Percentiles rank a stretch among this genome's conserved stretches.
These are phyloP conservation scores for Bauhinia variegata DNA, from an alignment of 306 rosid species.

Conservation along the genomic window DNA sequence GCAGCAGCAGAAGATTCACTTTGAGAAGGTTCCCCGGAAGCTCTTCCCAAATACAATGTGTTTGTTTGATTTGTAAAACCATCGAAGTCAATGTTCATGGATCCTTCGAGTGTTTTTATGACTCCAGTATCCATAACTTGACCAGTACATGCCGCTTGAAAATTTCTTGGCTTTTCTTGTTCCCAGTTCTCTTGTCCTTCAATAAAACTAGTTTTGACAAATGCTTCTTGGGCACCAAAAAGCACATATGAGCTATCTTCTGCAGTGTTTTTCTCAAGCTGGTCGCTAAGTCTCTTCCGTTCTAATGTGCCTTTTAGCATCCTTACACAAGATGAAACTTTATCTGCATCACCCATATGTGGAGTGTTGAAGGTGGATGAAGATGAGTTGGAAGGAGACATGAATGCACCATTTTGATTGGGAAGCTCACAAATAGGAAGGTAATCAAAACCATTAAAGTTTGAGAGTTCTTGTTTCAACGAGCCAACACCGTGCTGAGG, in stretches of 20 bases:
- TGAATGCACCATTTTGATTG: conserved; percentile 64
- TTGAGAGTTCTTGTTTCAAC: conserved; percentile 52
- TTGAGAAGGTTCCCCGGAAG: conserved; percentile 83
- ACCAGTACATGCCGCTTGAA: conserved; percentile 52
- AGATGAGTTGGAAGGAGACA: conserved; percentile 78
- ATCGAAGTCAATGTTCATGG: conserved; percentile 58
- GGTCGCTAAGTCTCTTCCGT: conserved; percentile 64
- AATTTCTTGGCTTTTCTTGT: conserved; percentile 46
- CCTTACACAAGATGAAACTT: conserved; percentile 83
- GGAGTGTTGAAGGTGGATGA: conserved; percentile 68
- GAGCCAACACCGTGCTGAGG: conserved; percentile 49
- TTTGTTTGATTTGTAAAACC: conserved; percentile 64
- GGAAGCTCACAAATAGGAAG: conserved; percentile 55
- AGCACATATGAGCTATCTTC: conserved; percentile 51
- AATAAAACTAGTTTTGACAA: conserved; percentile 46
- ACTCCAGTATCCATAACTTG: conserved; percentile 51
- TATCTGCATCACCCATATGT: conserved; percentile 67
- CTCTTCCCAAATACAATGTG: conserved; percentile 53
- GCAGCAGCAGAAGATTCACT: conserved; percentile 97
- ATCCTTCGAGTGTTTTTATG: conserved; percentile 55
- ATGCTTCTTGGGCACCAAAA: conserved; percentile 52
- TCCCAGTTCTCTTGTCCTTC: too few relatives aligned
- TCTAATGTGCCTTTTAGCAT: conserved; percentile 92
- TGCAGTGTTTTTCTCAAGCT: conserved; percentile 54
- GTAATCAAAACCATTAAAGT: conserved; percentile 56